Evolutionary conservation across 2,329 filamentous ascomycete genomes (phyloP).

Genomic region (Fusarium algeriense): DNA sequence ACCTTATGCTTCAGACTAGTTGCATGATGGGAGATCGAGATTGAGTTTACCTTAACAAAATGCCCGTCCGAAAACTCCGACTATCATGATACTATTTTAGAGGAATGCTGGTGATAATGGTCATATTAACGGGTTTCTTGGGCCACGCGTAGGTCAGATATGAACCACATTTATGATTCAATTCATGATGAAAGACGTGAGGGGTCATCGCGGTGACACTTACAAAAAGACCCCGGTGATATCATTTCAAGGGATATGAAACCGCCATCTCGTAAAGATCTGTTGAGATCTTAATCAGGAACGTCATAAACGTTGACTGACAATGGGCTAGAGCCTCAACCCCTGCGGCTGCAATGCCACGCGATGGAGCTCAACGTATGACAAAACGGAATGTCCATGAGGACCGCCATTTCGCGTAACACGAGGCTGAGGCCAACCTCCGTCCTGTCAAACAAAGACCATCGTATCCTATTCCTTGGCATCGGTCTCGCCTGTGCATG

Average conservation of each 20-base stretch:
- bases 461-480: slow-evolving; percentile 36
- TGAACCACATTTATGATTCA: slow-evolving; percentile 41
- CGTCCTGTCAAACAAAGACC: slow-evolving; percentile 18
- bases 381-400: slow-evolving; percentile 19
- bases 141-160: background rate
- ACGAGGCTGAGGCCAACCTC: slow-evolving; percentile 21
- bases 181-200: slow-evolving; percentile 7
- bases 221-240: slow-evolving; percentile 26
- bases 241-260: slow-evolving; percentile 36
- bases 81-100: background rate
- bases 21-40: background rate
- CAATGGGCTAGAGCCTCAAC: slow-evolving; percentile 10
- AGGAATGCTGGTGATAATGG: background rate
- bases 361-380: slow-evolving; percentile 30
- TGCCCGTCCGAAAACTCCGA: background rate
- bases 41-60: slow-evolving; percentile 2
- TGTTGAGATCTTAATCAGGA: slow-evolving; percentile 10
- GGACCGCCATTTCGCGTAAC: slow-evolving; percentile 19
- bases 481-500: slow-evolving; percentile 34
- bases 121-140: slow-evolving; percentile 3
- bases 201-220: slow-evolving; percentile 25
- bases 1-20: slow-evolving; percentile 22
- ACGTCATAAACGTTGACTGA: slow-evolving; percentile 31
- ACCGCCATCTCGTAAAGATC: slow-evolving; percentile 31
- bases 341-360: slow-evolving; percentile 35